Base-by-base conservation (phyloP, 768 basidiomycete species). In the Crepidotus variabilis region DNA sequence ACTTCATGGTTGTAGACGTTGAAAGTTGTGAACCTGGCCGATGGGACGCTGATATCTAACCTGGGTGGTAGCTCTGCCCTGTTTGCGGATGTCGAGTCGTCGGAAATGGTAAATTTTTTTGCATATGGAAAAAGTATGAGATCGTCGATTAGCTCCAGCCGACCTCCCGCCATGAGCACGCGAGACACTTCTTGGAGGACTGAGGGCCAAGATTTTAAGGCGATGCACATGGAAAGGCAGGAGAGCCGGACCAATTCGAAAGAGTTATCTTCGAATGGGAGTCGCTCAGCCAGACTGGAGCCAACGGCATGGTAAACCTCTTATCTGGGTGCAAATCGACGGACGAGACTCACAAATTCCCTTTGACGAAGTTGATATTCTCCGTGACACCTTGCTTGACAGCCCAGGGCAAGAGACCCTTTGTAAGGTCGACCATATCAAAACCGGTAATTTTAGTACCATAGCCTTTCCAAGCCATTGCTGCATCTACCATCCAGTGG, bases 241-340 rank as follows among this genome's bases (percentile, higher is more conserved):
- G 87, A 83, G 78, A 91, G 82, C 50, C 88, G 78, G 39, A 92
- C 82, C 48, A 86, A 72, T 64, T 91, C 87, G 60, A 91, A 90
- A 1, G 75, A 73, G 46, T 78, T 72, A 61, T 80, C 78, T 0
- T 72, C 72, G 62, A 88, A 89, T 0, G 88, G 87, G 18, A 90
- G 73, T 22, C 72, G 70, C 61, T 83, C 75, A 58, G 78, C 78
- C 33, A 88, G 69, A 67, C 85, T 87, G 55, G 51, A 51, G 58
- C 35, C n/a, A 20, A 51, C 36, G 23, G 53, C 49, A 49, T 54
- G 10, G n/a, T 50, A 34, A 54, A 16, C 49, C 24, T 36, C 24
- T 35, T 18, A 33, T 18, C 33, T 36, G 22, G 34, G 24, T 58
- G 48, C n/a, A 46, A 47, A n/a, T 36, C 11, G 43, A 47, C 53